phyloP scores from a whole-genome alignment of 805 yeast genomes.

The Zygosaccharomyces bailii region DNA sequence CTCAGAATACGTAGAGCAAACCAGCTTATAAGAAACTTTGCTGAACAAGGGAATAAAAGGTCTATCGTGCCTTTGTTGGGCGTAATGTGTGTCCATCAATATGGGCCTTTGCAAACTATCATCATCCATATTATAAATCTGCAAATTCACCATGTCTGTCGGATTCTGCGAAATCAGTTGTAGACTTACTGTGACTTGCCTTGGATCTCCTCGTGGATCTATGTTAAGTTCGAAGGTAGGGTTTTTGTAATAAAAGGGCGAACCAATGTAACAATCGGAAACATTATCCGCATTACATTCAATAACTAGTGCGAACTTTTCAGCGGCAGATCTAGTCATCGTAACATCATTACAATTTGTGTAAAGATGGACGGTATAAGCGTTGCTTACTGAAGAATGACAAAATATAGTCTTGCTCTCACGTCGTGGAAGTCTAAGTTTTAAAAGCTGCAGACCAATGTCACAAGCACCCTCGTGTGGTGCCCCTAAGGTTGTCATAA shows the following conservation, averaged over 20 bases:
- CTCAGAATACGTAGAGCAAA: slow-evolving; percentile 21
- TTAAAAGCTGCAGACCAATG: slow-evolving; percentile 41
- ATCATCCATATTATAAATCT: slow-evolving; percentile 26
- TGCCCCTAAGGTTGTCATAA: slow-evolving; percentile 13
- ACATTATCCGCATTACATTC: slow-evolving; percentile 1
- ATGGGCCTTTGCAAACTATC: slow-evolving; percentile 23
- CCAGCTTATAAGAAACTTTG: slow-evolving; percentile 21
- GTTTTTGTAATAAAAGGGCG: slow-evolving; percentile 19
- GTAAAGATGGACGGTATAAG: slow-evolving; percentile 25
- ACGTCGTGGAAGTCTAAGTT: slow-evolving; percentile 17
- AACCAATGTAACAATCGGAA: slow-evolving; percentile 1
- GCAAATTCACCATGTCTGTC: slow-evolving; percentile 20
- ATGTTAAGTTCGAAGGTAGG: slow-evolving; percentile 25
- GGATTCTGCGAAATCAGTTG: slow-evolving; percentile 16
- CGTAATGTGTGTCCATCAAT: slow-evolving; percentile 15
- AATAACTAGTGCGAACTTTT: not conserved
- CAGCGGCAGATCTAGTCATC: slow-evolving; percentile 8
- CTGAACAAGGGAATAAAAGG: slow-evolving; percentile 19
- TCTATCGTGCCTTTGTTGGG: slow-evolving; percentile 12
- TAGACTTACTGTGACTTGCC: slow-evolving; percentile 17
- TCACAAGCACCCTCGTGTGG: slow-evolving; percentile 32
- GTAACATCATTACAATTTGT: slow-evolving; percentile 13
- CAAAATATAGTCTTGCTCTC: slow-evolving; percentile 17
- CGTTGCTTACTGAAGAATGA: slow-evolving; percentile 24
- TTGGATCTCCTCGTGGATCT: not conserved